Evolutionary conservation across 2,329 filamentous ascomycete genomes (phyloP), one percentile per base, ranked within the genome.

Genomic region (Graphium sp.): DNA sequence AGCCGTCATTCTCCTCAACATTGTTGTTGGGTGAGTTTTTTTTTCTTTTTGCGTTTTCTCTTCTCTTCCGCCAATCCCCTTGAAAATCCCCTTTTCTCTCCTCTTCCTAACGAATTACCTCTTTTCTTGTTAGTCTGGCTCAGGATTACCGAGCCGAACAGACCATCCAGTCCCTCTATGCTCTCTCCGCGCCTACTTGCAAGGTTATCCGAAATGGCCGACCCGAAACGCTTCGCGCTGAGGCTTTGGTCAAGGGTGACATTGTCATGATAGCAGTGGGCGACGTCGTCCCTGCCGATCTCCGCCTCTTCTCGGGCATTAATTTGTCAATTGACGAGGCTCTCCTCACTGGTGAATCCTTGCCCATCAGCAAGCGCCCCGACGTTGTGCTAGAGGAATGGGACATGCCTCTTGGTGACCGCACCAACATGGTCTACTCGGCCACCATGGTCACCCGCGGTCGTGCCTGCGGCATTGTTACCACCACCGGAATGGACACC

Each of bases 261-360:
- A 49, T 82, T 28, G 68, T 74, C 33, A 50, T 56, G 29, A 60
- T 73, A 37, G 62, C 56, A 37, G 72, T 68, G 23, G 76, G 76
- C 37, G 74, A 79, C 45, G 70, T 77, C 26, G 61, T 80, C 20
- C 74, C 76, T 5, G 76, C 75, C 19, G 76, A 82, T 48, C 52
- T 80, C 28, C 64, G 74, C 35, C 53, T 74, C 13, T 49, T 74
- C 35, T 62, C 74, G 36, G 67, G 65, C 32, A 69, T 83, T 51
- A 85, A 85, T 47, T 55, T 82, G 34, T 76, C 75, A 28, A 77
- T 75, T 37, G 80, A 91, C 35, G 76, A 82, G 48, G 74, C 76
- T 9, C 61, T 79, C 33, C 62, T 82, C 22, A 83, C 77, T 10
- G 77, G 77, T 36, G 77, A 83, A 53, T 78, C 76, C 20, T 49